Percentiles rank a stretch among this genome's conserved stretches.
phyloP scores from a whole-genome alignment of 345 rosid genomes.

The Eucalyptus victrix region DNA sequence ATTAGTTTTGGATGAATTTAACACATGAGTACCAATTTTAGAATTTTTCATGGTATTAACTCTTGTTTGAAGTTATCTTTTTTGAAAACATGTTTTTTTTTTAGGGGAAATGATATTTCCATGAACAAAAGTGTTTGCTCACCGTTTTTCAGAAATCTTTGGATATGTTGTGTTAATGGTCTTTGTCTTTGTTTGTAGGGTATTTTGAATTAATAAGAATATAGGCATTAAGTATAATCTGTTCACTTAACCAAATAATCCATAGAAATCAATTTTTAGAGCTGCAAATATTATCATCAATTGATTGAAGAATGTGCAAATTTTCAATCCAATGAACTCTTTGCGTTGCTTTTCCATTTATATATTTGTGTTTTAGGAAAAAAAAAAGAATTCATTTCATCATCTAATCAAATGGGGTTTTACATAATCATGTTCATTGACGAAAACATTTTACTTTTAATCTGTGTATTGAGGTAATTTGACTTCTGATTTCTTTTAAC shows the following conservation, averaged over 20 bases:
- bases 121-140: not conserved
- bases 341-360: not conserved
- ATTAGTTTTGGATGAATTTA: rapidly evolving
- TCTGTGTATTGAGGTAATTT: not conserved
- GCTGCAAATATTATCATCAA: not conserved
- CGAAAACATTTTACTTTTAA: not conserved
- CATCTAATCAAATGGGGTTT: not conserved
- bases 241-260: not conserved
- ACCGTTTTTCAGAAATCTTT: rapidly evolving
- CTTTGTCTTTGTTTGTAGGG: not conserved
- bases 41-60: too few relatives aligned
- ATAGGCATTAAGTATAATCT: not conserved
- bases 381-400: not conserved
- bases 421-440: rapidly evolving
- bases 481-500: not conserved
- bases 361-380: not conserved
- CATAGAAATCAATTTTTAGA: not conserved
- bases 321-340: not conserved
- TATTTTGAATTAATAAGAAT: not conserved
- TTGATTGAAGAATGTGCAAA: not conserved
- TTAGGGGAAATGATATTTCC: not conserved
- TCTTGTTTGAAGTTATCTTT: not conserved
- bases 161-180: not conserved
- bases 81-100: not conserved
- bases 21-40: rapidly evolving